Base-by-base conservation (phyloP, 1,284 basidiomycete genomes). In the Bjerkandera adusta region DNA sequence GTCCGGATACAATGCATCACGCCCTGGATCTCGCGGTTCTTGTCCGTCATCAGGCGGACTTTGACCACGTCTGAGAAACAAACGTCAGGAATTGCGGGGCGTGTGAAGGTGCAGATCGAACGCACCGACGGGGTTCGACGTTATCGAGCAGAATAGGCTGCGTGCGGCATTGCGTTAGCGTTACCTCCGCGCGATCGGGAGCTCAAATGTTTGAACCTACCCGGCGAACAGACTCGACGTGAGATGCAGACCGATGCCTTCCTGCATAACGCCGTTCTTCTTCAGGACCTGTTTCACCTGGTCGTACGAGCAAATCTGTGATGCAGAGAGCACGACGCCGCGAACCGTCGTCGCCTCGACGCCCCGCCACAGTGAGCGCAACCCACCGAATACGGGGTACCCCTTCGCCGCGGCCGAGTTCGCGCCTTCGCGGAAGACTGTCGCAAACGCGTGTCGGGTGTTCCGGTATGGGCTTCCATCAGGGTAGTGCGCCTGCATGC, bases 1-100 rank as follows among this genome's bases (percentile, higher is more conserved):
- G 47, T 57, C 50, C 49, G 48, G 8, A 68, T 56, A 42, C 67
- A 69, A 51, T 68, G 63, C 27, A 61, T 34, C 5, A 64, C 60
- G 29, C 65, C 62, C 22, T 55, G 55, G 49, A 57, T 58, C 48
- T 60, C 51, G 24, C 65, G 61, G 35, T 58, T 57, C 49, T 67
- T 68, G 54, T 71, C 69, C 48, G 68, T 69, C 68, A 70, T 69
- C n/a, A 70, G 51, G 5, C 69, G 63, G 21, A 70, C 68, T 49
- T 71, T 71, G 21, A 70, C 61, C 4, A 71, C 68, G 40, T 71
- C 69, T 68, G 35, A 16, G 21, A 0, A 3, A 29, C 32, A 8
- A 12, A 20, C 7, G 15, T 18, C 29, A 27, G n/a, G 8, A 22
- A 24, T 24, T 21, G 1, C 26, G 34, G 2, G 18, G 13, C 26